These are phyloP conservation scores for Phytopythium montanum DNA, from an alignment of 352 stramenopile species.

Conservation along the genomic window DNA sequence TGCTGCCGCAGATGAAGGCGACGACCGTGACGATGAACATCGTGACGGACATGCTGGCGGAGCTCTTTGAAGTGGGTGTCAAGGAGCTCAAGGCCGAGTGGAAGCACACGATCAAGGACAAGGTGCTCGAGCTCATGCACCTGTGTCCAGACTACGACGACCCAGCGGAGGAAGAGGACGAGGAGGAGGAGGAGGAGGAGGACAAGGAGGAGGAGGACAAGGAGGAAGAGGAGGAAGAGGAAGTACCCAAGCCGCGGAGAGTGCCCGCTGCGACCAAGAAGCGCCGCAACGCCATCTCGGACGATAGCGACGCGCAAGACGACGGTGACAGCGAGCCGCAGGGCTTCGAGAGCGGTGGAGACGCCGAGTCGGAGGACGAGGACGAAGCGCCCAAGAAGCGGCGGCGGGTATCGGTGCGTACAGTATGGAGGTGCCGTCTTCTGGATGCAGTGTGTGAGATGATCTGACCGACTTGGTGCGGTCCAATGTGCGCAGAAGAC, in stretches of 20 bases:
- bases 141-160: conserved; percentile 18
- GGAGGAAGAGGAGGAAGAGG: conserved; percentile 22
- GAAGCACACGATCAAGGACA: conserved; percentile 40
- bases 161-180: conserved; percentile 14
- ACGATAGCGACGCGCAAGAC: conserved; percentile 42
- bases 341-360: conserved; percentile 16
- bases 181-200: conserved; percentile 23
- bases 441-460: neutral
- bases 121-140: conserved; percentile 49
- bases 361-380: conserved; percentile 12
- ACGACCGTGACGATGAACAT: conserved; percentile 39
- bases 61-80: conserved; percentile 39
- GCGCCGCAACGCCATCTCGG: conserved; percentile 30
- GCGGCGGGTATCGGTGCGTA: conserved; percentile 19
- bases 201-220: conserved; percentile 16
- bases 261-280: conserved; percentile 16
- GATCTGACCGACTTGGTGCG: neutral
- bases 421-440: neutral
- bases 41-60: conserved; percentile 49
- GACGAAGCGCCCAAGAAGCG: neutral
- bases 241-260: conserved; percentile 6
- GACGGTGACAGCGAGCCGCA: conserved; percentile 22
- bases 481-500: neutral
- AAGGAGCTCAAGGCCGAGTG: conserved; percentile 40
- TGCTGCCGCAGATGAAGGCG: conserved; percentile 59